A percentile compares a stretch with the other conserved stretches of the same genome.
Evolutionary conservation across 1,284 basidiomycete genomes (phyloP).

Genomic region (Apiotrichum brassicae): DNA sequence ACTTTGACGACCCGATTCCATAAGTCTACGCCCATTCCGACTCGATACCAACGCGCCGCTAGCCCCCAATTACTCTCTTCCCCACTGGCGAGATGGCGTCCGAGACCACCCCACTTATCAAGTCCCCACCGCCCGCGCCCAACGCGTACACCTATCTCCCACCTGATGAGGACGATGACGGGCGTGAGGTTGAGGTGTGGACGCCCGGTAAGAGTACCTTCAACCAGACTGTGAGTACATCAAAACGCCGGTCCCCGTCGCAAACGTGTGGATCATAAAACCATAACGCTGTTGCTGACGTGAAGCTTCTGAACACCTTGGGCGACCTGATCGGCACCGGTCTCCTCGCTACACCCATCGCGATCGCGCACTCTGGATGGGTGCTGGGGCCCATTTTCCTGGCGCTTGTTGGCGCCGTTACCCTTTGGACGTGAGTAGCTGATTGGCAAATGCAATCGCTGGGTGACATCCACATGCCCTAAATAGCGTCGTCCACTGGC

Average conservation of each 20-base stretch:
- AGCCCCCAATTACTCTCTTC: too few species aligned
- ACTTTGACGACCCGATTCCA: too few species aligned
- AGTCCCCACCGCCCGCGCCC: background rate
- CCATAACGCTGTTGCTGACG: background rate
- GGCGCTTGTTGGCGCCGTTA: constrained; percentile 64
- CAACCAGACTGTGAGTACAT: constrained; percentile 61
- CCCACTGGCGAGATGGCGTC: background rate
- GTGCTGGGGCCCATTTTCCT: constrained; percentile 65
- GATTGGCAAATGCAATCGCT: too few species aligned
- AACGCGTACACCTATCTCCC: constrained; percentile 9
- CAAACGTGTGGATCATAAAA: too few species aligned
- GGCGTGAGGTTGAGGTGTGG: constrained; percentile 29
- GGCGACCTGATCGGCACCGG: constrained; percentile 81
- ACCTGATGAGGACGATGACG: constrained; percentile 16
- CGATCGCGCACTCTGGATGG: constrained; percentile 81
- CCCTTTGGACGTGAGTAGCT: constrained; percentile 71
- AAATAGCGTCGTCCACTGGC: background rate
- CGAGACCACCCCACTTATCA: constrained; percentile 6
- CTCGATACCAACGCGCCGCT: too few species aligned
- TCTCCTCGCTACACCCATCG: constrained; percentile 78
- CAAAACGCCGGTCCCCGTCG: background rate
- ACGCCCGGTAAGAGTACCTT: constrained; percentile 62
- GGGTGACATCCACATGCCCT: too few species aligned
- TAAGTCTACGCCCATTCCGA: too few species aligned
- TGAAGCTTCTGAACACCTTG: constrained; percentile 81